A percentile compares a stretch with the other conserved stretches of the same genome.
Evolutionary conservation across 1,284 basidiomycete species (phyloP).

Genomic region (Apiotrichum mycotoxinovorans): DNA sequence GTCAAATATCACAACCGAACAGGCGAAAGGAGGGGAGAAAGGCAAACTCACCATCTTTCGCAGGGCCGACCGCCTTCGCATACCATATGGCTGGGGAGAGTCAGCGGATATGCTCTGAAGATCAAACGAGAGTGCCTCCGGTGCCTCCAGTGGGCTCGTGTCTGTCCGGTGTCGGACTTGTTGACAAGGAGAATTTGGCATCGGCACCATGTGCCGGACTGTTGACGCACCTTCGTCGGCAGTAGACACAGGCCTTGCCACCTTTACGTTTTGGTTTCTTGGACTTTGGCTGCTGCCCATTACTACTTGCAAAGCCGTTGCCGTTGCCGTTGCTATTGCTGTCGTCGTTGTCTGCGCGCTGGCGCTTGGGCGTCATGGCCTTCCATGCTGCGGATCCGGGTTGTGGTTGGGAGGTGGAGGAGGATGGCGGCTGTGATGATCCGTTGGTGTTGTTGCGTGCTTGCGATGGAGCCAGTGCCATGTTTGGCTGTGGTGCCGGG

Average conservation of each 20-base stretch:
- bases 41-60: constrained; percentile 70
- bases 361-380: not conserved
- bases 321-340: not conserved
- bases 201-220: not conserved
- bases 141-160: not conserved
- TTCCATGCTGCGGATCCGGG: not conserved
- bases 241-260: constrained; percentile 84
- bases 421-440: too few relatives aligned
- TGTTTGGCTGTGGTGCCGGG: too few relatives aligned
- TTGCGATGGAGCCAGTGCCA: too few relatives aligned
- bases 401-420: too few relatives aligned
- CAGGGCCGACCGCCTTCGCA: constrained; percentile 81
- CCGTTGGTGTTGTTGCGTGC: too few relatives aligned
- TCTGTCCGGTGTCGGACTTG: not conserved
- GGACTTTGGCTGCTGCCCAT: constrained; percentile 51
- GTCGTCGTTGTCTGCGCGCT: not conserved
- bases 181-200: not conserved
- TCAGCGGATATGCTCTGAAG: constrained; percentile 3
- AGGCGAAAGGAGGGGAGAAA: constrained; percentile 2
- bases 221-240: constrained; percentile 66
- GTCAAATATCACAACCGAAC: not conserved
- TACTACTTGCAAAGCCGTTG: not conserved
- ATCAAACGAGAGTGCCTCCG: not conserved
- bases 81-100: constrained; percentile 59
- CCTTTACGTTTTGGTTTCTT: constrained; percentile 56